These are phyloP conservation scores for Trichoderma breve DNA, from an alignment of 2,329 filamentous ascomycete species.

Conservation along the genomic window DNA sequence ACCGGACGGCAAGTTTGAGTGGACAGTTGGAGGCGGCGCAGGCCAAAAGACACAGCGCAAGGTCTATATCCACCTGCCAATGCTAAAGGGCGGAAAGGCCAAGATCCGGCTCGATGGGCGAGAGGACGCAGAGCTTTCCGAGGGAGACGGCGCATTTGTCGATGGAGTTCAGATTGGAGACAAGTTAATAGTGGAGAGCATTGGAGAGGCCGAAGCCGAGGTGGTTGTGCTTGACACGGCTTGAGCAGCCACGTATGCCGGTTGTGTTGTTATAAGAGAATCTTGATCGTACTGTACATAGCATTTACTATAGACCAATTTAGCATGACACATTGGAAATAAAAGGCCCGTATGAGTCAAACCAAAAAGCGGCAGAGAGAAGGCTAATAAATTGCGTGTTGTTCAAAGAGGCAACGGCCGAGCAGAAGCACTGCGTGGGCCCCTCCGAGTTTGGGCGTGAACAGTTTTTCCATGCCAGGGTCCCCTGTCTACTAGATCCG, in stretches of 20 bases:
- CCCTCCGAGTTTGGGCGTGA: not conserved
- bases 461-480: not conserved
- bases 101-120: constrained; percentile 67
- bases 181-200: constrained; percentile 61
- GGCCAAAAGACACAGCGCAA: constrained; percentile 59
- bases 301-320: not conserved
- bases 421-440: not conserved
- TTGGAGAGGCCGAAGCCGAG: constrained; percentile 67
- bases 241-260: not conserved
- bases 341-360: constrained; percentile 16
- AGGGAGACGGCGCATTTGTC: constrained; percentile 81
- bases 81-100: constrained; percentile 72
- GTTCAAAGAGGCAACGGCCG: constrained; percentile 17
- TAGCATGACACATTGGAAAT: not conserved
- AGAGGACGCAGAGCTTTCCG: constrained; percentile 62
- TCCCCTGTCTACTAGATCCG: constrained; percentile 3
- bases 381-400: not conserved
- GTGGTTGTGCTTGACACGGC: constrained; percentile 64
- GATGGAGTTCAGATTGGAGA: constrained; percentile 63
- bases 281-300: not conserved
- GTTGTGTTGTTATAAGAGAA: not conserved
- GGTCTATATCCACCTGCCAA: constrained; percentile 77
- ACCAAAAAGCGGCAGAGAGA: not conserved
- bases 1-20: constrained; percentile 64
- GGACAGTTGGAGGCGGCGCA: constrained; percentile 64